phyloP scores from a whole-genome alignment of 1,139 yeast genomes.

The Taiozyma sp. region DNA sequence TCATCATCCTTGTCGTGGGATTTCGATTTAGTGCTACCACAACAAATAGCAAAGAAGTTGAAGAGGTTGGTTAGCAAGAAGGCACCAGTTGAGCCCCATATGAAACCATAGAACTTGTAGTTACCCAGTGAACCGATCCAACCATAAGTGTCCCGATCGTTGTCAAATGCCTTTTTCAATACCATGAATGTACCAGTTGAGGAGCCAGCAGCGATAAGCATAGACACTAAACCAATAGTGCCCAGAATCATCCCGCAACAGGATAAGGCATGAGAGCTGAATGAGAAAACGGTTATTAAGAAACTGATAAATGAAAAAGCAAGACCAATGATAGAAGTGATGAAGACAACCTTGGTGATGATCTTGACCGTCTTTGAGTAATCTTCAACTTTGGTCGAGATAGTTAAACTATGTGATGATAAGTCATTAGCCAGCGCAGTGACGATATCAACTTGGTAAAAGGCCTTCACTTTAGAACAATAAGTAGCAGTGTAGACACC shows the following conservation, averaged over 20 bases:
- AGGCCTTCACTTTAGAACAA: constrained; percentile 50
- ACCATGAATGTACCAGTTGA: constrained; percentile 41
- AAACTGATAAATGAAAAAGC: constrained; percentile 35
- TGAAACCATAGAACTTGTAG: constrained; percentile 32
- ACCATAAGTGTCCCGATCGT: constrained; percentile 31
- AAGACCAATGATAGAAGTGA: constrained; percentile 41
- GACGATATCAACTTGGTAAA: constrained; percentile 50
- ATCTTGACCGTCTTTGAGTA: constrained; percentile 33
- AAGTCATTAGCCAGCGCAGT: constrained; percentile 19
- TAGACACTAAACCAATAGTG: constrained; percentile 26
- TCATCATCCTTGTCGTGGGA: constrained; percentile 15
- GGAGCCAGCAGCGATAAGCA: constrained; percentile 36
- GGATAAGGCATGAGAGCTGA: constrained; percentile 31
- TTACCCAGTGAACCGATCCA: constrained; percentile 34
- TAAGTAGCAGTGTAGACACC: constrained; percentile 39
- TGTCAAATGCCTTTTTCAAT: constrained; percentile 34
- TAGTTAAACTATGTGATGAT: constrained; percentile 9
- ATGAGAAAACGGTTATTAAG: constrained; percentile 35
- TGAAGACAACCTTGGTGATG: constrained; percentile 42
- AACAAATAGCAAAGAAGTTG: constrained; percentile 38
- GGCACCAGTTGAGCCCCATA: constrained; percentile 43
- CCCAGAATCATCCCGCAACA: constrained; percentile 27
- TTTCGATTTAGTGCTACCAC: constrained; percentile 10
- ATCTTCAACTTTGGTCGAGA: constrained; percentile 30
- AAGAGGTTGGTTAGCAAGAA: constrained; percentile 33